These are phyloP conservation scores for Phlebiopsis flavidoalba DNA, from an alignment of 768 basidiomycete species.

Conservation along the genomic window DNA sequence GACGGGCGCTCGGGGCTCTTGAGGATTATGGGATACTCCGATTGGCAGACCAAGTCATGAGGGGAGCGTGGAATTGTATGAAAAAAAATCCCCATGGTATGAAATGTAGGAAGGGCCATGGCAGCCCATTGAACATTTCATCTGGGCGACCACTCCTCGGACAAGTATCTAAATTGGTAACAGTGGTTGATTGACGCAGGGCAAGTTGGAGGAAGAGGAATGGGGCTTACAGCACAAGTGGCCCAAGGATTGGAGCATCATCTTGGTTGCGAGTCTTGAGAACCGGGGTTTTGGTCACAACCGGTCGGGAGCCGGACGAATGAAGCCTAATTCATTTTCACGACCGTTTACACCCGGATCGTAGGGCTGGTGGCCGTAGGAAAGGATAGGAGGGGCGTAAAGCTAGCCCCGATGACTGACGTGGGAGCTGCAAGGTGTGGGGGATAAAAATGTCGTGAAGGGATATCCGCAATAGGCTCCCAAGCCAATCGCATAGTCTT, in stretches of 20 bases:
- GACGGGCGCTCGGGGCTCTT: constrained; percentile 2
- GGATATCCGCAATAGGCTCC: constrained; percentile 7
- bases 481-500: background rate
- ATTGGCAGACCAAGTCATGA: constrained; percentile 10
- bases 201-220: too few species aligned
- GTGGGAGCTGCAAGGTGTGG: background rate
- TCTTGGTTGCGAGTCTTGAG: background rate
- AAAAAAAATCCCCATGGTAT: constrained; percentile 9
- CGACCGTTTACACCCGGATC: too few species aligned
- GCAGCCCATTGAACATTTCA: constrained; percentile 8
- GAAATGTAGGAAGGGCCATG: constrained; percentile 22
- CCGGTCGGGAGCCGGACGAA: background rate
- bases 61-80: constrained; percentile 11
- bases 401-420: too few species aligned
- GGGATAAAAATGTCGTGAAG: constrained; percentile 15
- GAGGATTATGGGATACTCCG: constrained; percentile 3
- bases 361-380: too few species aligned
- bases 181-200: background rate
- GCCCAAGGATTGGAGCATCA: constrained; percentile 8
- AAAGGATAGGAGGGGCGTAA: too few species aligned
- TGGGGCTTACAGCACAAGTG: too few species aligned
- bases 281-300: constrained; percentile 1
- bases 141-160: background rate
- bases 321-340: too few species aligned
- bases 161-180: background rate